Conservation (phyloP, 352 stramenopile genomes). For the Bremia lactucae region DNA sequence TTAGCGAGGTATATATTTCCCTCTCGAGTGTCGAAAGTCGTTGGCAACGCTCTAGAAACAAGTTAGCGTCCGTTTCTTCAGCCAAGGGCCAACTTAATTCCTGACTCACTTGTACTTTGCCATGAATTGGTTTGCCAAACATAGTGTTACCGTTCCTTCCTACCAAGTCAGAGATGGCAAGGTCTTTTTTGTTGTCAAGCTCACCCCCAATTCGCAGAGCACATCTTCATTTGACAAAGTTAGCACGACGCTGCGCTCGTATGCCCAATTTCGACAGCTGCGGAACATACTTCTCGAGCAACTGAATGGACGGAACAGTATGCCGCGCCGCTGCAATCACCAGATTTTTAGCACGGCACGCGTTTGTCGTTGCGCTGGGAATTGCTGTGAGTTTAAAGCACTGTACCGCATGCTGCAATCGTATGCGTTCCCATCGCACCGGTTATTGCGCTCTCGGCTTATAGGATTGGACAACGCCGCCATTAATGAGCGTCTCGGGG, state of each 20-base stretch:
- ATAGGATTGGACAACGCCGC: slow-evolving; percentile 18
- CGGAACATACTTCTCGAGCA: slow-evolving; percentile 29
- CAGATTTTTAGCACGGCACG: slow-evolving; percentile 3
- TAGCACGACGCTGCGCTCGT: slow-evolving; percentile 31
- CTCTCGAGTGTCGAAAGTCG: too few relatives aligned
- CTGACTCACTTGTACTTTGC: neutral
- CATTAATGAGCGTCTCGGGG: slow-evolving; percentile 26
- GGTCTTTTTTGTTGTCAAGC: slow-evolving; percentile 22
- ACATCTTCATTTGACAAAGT: slow-evolving; percentile 9
- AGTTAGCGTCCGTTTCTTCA: neutral
- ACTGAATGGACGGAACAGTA: slow-evolving; percentile 3
- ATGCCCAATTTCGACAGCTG: slow-evolving; percentile 52
- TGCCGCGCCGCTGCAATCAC: slow-evolving; percentile 1
- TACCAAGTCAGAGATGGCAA: slow-evolving; percentile 24
- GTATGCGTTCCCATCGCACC: slow-evolving; percentile 30
- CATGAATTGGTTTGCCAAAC: slow-evolving; percentile 31
- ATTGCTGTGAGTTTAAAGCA: slow-evolving; percentile 35
- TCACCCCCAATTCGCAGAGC: slow-evolving; percentile 12
- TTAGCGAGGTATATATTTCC: too few relatives aligned
- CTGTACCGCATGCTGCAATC: slow-evolving; percentile 25
- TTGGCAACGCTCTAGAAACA: slow-evolving; percentile 5
- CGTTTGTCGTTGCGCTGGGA: slow-evolving; percentile 24
- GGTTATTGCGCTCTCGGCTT: slow-evolving; percentile 20
- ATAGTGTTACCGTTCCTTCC: slow-evolving; percentile 20
- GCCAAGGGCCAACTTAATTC: slow-evolving; percentile 2